Percentiles rank a stretch among this genome's conserved stretches.
phyloP scores from a whole-genome alignment of 225 moss, liverwort and hornwort genomes.

The Sphagnum contortum region DNA sequence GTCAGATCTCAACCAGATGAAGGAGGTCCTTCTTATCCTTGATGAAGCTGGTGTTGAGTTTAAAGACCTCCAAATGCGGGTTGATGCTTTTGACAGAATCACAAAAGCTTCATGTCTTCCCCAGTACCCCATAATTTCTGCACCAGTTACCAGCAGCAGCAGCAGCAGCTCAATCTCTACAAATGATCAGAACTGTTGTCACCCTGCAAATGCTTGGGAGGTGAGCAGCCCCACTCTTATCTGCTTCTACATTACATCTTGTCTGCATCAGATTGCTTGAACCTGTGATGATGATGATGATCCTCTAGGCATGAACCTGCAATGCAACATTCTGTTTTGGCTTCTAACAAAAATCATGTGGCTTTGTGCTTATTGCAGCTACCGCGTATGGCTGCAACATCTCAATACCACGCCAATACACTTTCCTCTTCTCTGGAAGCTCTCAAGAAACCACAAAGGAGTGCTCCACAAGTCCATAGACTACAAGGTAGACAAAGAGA shows the following conservation, averaged over 20 bases:
- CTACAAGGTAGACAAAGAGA: conserved; percentile 35
- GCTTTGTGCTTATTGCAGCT: conserved; percentile 8
- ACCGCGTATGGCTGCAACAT: conserved; percentile 18
- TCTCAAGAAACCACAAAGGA: conserved; percentile 25
- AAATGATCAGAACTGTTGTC: conserved; percentile 21
- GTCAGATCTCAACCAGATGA: conserved; percentile 32
- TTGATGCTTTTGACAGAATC: conserved; percentile 24
- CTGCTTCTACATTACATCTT: too few species aligned
- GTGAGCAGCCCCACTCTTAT: conserved; percentile 5
- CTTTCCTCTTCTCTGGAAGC: conserved; percentile 34
- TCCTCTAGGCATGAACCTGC: too few species aligned
- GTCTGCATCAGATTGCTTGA: too few species aligned
- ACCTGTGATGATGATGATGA: too few species aligned
- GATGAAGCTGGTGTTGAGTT: conserved; percentile 32
- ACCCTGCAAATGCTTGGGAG: conserved; percentile 29
- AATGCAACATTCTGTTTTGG: too few species aligned
- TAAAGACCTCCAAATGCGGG: conserved; percentile 25
- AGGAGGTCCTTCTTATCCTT: conserved; percentile 29
- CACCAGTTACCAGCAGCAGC: conserved; percentile 5
- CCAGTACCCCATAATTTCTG: conserved; percentile 7
- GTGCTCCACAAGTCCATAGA: conserved; percentile 6
- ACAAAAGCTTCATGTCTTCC: conserved; percentile 16
- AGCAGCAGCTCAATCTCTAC: conserved; percentile 16
- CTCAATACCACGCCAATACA: conserved; percentile 22
- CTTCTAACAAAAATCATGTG: not conserved